Base-by-base conservation (phyloP, 208 protist genomes). In the Leishmania turanica region DNA sequence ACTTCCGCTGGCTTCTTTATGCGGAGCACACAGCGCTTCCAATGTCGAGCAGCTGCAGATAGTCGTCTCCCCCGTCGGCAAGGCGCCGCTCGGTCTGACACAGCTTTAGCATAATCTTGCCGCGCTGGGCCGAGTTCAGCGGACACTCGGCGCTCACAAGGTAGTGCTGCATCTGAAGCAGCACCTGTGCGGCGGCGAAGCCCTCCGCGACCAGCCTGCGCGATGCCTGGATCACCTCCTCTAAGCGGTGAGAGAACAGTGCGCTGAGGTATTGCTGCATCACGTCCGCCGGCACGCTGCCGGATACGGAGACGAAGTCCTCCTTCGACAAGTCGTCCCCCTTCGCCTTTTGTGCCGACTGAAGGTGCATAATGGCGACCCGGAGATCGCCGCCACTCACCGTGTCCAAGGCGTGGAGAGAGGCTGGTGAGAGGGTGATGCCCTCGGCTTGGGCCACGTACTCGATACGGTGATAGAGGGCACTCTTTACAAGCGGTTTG, bases 311-410 rank as follows among this genome's bases (percentile, higher is more conserved):
- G 13, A 96, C 89, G 80, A 99, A 98, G 77, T 97, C 89, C 51
- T 97, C 93, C 13, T 89, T 58, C 6, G 75, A 79, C 31, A 99
- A 82, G 68, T 98, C 91, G 51, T 82, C 84, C 40, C 94, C 95
- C 68, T 86, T 89, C 24, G 97, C 95, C 69, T 92, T 95, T 40
- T 92, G 88, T 19, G 96, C 95, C 1, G 93, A 97, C 89, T 99
- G 99, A 24, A 99, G 88, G 66, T 97, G 92, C 80, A 98, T 99
- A 70, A 99, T 99, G 31, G 98, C 98, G 66, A 96, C 91, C 31
- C 99, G 95, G 86, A 99, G 90, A 88, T 99, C 99, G 19, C 99
- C 99, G 13, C 93, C 92, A 74, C 95, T 98, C 5, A 98, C 89
- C 3, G 79, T 27, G 65, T 98, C 92, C n/a, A 99, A 83, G 6